These are phyloP conservation scores for Verticillium longisporum DNA, from an alignment of 2,329 filamentous ascomycete species.

Conservation along the genomic window DNA sequence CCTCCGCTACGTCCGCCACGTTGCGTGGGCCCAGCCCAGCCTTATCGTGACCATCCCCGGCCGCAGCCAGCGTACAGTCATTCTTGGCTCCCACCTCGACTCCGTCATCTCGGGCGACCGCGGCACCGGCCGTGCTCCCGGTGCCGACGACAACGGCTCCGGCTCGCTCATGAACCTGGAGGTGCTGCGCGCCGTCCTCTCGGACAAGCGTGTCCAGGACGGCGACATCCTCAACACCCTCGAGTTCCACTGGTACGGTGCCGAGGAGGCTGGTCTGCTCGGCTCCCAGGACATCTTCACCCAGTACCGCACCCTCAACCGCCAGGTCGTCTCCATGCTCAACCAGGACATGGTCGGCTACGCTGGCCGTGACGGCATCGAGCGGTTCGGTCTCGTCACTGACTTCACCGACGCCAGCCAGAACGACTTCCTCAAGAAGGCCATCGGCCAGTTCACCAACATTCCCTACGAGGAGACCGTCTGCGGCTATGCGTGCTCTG, in stretches of 20 bases:
- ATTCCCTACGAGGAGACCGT: constrained; percentile 37
- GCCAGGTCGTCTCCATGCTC: constrained; percentile 32
- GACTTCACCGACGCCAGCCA: constrained; percentile 29
- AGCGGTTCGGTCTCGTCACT: constrained; percentile 29
- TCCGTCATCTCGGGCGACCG: constrained; percentile 72
- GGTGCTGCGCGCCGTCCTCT: constrained; percentile 64
- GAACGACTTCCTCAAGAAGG: constrained; percentile 28
- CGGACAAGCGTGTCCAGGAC: constrained; percentile 52
- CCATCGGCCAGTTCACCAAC: constrained; percentile 26
- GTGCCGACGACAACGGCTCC: constrained; percentile 70
- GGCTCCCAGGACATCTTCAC: constrained; percentile 54
- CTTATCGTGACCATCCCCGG: constrained; percentile 79
- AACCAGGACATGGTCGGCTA: constrained; percentile 39
- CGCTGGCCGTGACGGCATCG: constrained; percentile 18
- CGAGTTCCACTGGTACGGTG: constrained; percentile 84
- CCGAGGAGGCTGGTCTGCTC: constrained; percentile 73
- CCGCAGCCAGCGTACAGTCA: constrained; percentile 59
- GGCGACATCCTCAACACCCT: constrained; percentile 65
- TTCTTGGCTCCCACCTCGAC: constrained; percentile 75
- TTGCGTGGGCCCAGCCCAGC: constrained; percentile 64
- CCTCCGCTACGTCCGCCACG: constrained; percentile 59
- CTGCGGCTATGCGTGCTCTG: constrained; percentile 57
- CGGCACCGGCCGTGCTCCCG: constrained; percentile 63
- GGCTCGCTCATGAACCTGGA: constrained; percentile 77
- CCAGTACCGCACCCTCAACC: constrained; percentile 22